Conservation (phyloP, 345 rosid species). For the Brassica cretica region DNA sequence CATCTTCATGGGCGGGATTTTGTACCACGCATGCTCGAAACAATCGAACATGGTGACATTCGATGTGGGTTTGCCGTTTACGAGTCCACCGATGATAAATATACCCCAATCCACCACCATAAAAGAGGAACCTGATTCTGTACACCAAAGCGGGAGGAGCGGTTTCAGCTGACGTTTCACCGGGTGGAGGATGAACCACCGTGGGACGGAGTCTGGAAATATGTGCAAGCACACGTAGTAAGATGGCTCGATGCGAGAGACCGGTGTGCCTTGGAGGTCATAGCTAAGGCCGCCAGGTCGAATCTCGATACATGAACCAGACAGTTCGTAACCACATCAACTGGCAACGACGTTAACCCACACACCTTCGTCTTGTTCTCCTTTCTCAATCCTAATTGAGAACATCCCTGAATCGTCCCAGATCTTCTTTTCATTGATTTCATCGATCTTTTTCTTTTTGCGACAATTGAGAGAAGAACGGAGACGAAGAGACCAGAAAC, state of each 20-base stretch:
- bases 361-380: not conserved
- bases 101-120: not conserved
- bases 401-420: too few species aligned
- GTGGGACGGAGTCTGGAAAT: not conserved
- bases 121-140: not conserved
- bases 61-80: not conserved
- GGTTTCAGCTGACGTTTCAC: not conserved
- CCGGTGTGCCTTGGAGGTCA: not conserved
- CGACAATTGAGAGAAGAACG: not conserved
- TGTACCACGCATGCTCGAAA: not conserved
- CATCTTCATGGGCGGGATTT: not conserved
- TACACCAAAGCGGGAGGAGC: not conserved
- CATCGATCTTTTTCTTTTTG: too few species aligned
- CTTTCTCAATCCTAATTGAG: too few species aligned
- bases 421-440: too few species aligned
- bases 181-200: not conserved
- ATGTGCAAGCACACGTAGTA: not conserved
- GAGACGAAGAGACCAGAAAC: too few species aligned
- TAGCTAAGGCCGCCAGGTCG: not conserved
- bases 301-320: constrained; percentile 56
- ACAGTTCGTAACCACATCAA: constrained; percentile 53
- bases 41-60: not conserved
- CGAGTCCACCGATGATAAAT: not conserved
- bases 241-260: not conserved
- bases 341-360: constrained; percentile 40